Conservation (phyloP, 192 early-diverging fungal genomes). For the Backusella morwellensis region DNA sequence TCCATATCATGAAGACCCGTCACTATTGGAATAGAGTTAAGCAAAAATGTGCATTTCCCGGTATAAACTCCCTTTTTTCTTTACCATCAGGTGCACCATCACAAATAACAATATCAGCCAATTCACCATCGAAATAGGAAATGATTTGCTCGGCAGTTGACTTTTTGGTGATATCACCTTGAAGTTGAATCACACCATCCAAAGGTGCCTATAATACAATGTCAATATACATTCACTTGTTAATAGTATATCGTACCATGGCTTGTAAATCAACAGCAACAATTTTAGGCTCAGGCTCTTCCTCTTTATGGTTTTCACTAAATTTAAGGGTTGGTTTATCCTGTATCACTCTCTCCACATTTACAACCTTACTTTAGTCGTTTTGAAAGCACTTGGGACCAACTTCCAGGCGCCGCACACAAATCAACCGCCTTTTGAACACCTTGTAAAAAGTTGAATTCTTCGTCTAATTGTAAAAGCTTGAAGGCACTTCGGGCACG, state of each 20-base stretch:
- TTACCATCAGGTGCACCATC: constrained; percentile 94
- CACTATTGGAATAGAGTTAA: constrained; percentile 42
- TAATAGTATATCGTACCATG: constrained; percentile 56
- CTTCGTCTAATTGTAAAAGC: constrained; percentile 93
- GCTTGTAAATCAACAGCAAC: constrained; percentile 95
- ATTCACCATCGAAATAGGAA: constrained; percentile 81
- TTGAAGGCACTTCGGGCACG: constrained; percentile 97
- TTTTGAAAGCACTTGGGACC: constrained; percentile 88
- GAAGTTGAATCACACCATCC: constrained; percentile 88
- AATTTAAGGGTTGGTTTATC: no score
- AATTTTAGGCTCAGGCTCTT: constrained; percentile 68
- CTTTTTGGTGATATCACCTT: constrained; percentile 97
- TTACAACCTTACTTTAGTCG: constrained; percentile 47
- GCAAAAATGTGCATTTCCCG: not conserved
- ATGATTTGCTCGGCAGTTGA: constrained; percentile 92
- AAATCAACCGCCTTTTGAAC: constrained; percentile 91
- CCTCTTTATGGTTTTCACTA: constrained; percentile 50
- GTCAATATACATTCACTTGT: not conserved
- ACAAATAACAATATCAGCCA: constrained; percentile 93
- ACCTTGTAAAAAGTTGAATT: constrained; percentile 88
- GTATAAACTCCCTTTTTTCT: not conserved
- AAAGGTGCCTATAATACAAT: constrained; percentile 67
- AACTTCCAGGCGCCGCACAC: constrained; percentile 96
- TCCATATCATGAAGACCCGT: constrained; percentile 99
- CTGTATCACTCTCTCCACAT: no score